Base-by-base conservation (phyloP, 2,329 filamentous ascomycete species). In the Chalara sp. region DNA sequence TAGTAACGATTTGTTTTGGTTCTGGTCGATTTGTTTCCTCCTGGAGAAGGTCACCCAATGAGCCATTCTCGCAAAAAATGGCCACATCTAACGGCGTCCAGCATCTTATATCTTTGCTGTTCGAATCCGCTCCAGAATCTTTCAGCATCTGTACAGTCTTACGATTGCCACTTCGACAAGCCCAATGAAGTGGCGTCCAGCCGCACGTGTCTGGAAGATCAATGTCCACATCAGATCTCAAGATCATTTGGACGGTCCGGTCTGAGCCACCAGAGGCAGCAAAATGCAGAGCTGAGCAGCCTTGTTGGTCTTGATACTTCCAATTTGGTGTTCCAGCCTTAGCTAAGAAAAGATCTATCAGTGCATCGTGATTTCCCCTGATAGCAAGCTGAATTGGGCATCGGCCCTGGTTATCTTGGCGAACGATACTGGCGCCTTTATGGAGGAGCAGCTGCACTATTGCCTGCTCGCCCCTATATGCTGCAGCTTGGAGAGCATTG, bases 101-200 rank as follows among this genome's bases (percentile, higher is more conserved):
- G 46, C 46, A 40, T 28, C 13, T 44, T 21, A 29, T 21, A 48
- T 52, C 50, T 48, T 44, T 52, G n/a, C 41, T 11, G 41, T 6
- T 48, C 12, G 41, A 48, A 52, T 52, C 40, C 35, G 40, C 45
- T 32, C 50, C 50, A 44, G 46, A 48, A 31, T 32, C 40, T 40
- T 13, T 46, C 32, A 53, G 44, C 32, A 53, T 45, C 28, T 49
- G 46, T 45, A 49, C 47, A n/a, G 32, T 46, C 29, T 49, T 28
- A 21, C 30, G 33, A 46, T 31, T 46, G 32, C 50, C 50, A 53
- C 46, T 53, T 45, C 50, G 45, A 44, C 45, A 48, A 44, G 50
- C 50, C 50, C 50, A 52, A 49, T 53, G 46, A 42, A 53, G 50
- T 42, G 50, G 32, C 30, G 50, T 53, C 47, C 50, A 53, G 41